Base-by-base conservation (phyloP, 2,329 filamentous ascomycete species). In the Dactylellina leptospora region DNA sequence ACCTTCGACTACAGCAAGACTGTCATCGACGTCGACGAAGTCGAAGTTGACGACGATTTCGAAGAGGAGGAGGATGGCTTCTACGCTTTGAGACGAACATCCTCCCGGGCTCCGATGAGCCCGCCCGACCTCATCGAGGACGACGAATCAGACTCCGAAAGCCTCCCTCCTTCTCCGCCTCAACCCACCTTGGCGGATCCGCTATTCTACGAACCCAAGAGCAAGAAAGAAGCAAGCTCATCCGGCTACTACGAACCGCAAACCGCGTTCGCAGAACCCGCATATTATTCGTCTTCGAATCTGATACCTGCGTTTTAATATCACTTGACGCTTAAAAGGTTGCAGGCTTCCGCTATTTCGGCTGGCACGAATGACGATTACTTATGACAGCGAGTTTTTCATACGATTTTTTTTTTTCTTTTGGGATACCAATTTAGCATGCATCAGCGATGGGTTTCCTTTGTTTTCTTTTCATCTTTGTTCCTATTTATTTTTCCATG, bases 11-110 rank as follows among this genome's bases (percentile, higher is more conserved):
- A 71, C 69, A 59, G 66, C 61, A 73, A 74, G 44, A 73, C 73
- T 22, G 48, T 72, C 48, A 74, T 74, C 22, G 73, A 75, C n/a
- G 68, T 76, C 51, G 81, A 82, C 63, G 80, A 81, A 75, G 80
- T 79, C 48, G 80, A 82, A 42, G 79, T 81, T 16, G 78, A 81
- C 74, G 89, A 92, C 78, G 86, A 85, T 73, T 88, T 88, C 74
- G 82, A 81, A 4, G 81, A 83, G 27, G 75, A 76, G 23, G 76
- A 76, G 10, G 76, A 77, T 59, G 75, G 76, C 16, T 70, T 77
- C 66, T 77, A 75, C 51, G 68, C 75, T 27, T 64, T 77, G 10
- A 62, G 62, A 33, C 68, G 76, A 50, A 76, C 76, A 55, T 74
- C 75, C 28, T 76, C 75, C 36, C 75, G 75, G 38, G 64, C 74